phyloP scores from a whole-genome alignment of 202 grass and related monocot species.

The Cymbopogon flexuosus region DNA sequence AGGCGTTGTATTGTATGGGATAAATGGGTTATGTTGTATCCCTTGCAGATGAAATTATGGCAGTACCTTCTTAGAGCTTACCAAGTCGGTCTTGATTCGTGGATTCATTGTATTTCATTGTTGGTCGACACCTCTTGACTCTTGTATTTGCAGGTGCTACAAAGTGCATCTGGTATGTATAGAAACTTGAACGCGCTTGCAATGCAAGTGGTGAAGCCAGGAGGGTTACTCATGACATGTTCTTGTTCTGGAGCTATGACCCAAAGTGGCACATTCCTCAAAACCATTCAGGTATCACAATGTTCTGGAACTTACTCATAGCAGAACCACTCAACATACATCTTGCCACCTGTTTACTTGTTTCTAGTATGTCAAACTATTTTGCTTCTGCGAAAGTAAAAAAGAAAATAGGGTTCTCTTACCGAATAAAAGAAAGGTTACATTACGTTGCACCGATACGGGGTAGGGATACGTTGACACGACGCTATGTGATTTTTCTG shows the following conservation, averaged over 20 bases:
- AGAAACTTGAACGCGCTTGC: slow-evolving; percentile 86
- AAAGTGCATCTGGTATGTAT: slow-evolving; percentile 93
- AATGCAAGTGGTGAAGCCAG: slow-evolving; percentile 74
- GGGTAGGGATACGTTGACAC: too few species aligned
- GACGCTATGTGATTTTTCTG: too few species aligned
- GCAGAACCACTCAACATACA: slow-evolving; percentile 12
- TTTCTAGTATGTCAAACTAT: slow-evolving; percentile 10
- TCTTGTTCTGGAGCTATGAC: slow-evolving; percentile 99
- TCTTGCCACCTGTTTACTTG: background rate
- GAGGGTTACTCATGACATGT: slow-evolving; percentile 92
- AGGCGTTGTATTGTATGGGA: background rate
- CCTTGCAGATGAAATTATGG: background rate
- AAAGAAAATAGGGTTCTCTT: background rate
- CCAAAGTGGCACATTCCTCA: slow-evolving; percentile 79
- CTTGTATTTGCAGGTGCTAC: slow-evolving; percentile 59
- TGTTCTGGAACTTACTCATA: background rate
- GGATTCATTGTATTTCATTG: background rate
- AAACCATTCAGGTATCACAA: slow-evolving; percentile 60
- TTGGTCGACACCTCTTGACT: slow-evolving; percentile 8
- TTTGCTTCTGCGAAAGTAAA: background rate
- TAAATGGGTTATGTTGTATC: background rate
- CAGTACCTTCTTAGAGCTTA: background rate
- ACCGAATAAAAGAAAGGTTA: background rate
- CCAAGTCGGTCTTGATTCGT: background rate
- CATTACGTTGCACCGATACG: background rate